Evolutionary conservation across 441 rosid genomes (phyloP), one percentile per base, ranked within the genome.

Genomic region (Populus trichocarpa): DNA sequence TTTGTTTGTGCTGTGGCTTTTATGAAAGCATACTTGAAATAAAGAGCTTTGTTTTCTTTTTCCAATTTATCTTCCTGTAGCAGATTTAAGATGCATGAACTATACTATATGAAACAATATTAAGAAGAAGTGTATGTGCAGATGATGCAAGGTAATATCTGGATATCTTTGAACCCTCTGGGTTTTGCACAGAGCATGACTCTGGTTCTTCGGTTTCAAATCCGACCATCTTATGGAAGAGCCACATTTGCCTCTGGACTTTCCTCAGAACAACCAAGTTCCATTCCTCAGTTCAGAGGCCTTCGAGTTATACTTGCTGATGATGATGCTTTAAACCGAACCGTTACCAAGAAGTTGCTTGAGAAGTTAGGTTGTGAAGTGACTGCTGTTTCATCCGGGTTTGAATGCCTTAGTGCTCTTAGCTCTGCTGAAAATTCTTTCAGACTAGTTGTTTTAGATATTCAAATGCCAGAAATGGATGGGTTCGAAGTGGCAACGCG

Each of bases 301-400:
- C 80, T 93, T 74, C 90, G 87, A 72, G 88, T 93, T 59, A 77
- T 96, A 76, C 86, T 96, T 14, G 95, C 93, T 4, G 98, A 93
- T 68, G 85, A 87, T 23, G 96, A 94, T 65, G 92, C 87, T 40
- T 81, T 85, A n/a, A 94, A 92, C 88, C 81, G 94, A 40, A 89
- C 89, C 4, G 96, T 96, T 75, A 94, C 96, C 0, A 85, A 85
- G 82, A 93, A 92, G 87, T 83, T 93, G 38, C 94, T 96, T n/a
- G 93, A 88, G 81, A 96, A 91, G 85, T 87, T 96, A 6, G 98
- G 99, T 5, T 96, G 97, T 85, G 85, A 18, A 23, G 98, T 96
- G 20, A 81, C 93, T 76, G 86, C 90, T 0, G 96, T 91, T 67
- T 79, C 93, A 23, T 91, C 98, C 1, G 98, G 97, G 35, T 85